phyloP scores from a whole-genome alignment of 805 yeast species.

The Candida palmyrensis region DNA sequence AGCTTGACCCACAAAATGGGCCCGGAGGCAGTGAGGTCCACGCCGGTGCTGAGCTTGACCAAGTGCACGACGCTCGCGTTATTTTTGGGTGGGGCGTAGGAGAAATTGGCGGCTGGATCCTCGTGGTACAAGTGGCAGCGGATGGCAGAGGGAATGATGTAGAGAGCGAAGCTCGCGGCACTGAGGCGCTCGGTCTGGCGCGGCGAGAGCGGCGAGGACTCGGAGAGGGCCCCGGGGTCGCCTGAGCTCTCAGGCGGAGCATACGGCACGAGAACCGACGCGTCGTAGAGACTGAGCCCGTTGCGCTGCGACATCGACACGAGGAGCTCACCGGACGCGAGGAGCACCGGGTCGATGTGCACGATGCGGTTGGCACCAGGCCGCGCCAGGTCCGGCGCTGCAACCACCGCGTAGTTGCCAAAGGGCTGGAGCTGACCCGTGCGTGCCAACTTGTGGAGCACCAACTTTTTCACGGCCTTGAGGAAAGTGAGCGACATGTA shows the following conservation, averaged over 20 bases:
- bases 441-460: slow-evolving; percentile 27
- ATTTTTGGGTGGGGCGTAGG: slow-evolving; percentile 19
- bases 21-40: slow-evolving; percentile 14
- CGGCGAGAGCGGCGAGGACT: neutral
- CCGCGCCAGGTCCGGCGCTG: slow-evolving; percentile 4
- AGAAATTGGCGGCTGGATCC: slow-evolving; percentile 18
- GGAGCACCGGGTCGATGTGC: slow-evolving; percentile 33
- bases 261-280: slow-evolving; percentile 11
- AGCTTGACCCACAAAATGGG: slow-evolving; percentile 57
- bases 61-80: slow-evolving; percentile 24
- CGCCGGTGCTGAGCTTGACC: slow-evolving; percentile 31
- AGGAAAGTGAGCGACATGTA: slow-evolving; percentile 32
- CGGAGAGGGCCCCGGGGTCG: slow-evolving; percentile 5
- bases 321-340: slow-evolving; percentile 35
- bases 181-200: slow-evolving; percentile 6
- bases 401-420: slow-evolving; percentile 32
- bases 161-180: slow-evolving; percentile 26
- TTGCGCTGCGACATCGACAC: slow-evolving; percentile 23
- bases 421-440: slow-evolving; percentile 22
- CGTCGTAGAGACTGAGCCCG: slow-evolving; percentile 20
- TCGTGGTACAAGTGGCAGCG: slow-evolving; percentile 35
- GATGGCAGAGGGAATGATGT: slow-evolving; percentile 38
- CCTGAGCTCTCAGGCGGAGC: slow-evolving; percentile 5
- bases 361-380: slow-evolving; percentile 10
- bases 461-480: slow-evolving; percentile 35